Base-by-base conservation (phyloP, 352 stramenopile genomes). In the Globisporangium perplexum region DNA sequence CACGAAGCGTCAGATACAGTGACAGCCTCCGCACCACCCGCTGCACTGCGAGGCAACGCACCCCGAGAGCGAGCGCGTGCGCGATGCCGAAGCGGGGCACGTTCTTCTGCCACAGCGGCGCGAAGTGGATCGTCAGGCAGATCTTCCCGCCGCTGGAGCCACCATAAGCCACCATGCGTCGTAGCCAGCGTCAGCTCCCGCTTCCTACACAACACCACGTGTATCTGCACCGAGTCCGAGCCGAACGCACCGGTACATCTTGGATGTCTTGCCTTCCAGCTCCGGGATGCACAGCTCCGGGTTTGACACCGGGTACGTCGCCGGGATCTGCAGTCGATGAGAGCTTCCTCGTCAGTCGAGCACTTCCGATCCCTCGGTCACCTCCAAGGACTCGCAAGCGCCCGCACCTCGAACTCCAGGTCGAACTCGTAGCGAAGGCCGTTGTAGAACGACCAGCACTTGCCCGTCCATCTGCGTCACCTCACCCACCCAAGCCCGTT, bases 71-170 rank as follows among this genome's bases (percentile, higher is more conserved):
- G 26, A 96, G 67, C 1, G 85, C 84, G 55, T 96, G 86, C 1
- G 86, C 86, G 33, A 95, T 74, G 47, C 86, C 86, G 50, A 96
- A 96, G 31, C 80, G 77, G 26, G 86, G 86, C 52, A 91, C 75
- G 57, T 96, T 96, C 64, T 89, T 90, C 55, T 92, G 80, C 86
- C 86, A 96, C 22, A 96, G 58, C n/a, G 86, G 86, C 22, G 87
- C 74, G 52, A 96, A 96, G 67, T 96, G 86, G 55, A 94, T 85
- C 8, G 82, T 92, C 20, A 96, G 53, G 55, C 86, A 96, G 60
- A 96, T 96, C 56, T 95, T 94, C 35, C 86, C 84, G 7, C 86
- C 86, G 12, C 73, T 84, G 28, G 3, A 18, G 12, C 33, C 18
- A 17, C 0, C 4, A n/a, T 1, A 44, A 7, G 11, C 12, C 24